Evolutionary conservation across 2,329 filamentous ascomycete genomes (phyloP), one percentile per base, ranked within the genome.

Genomic region (Pseudogymnoascus sp.): DNA sequence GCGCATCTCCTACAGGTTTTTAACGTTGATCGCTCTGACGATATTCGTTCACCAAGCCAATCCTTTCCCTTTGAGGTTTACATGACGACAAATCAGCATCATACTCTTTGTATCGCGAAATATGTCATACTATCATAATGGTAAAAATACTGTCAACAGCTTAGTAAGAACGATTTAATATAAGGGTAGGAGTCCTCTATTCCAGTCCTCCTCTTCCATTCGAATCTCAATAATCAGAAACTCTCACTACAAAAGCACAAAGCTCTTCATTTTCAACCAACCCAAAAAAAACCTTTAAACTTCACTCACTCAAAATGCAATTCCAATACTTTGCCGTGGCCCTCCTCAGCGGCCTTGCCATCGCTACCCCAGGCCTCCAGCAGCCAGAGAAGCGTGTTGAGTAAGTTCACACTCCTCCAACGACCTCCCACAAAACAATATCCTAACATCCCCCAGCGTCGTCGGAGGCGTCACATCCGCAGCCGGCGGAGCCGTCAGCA

Each of bases 41-140:
- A 50, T 50, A 12, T 50, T 30, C 43, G 43, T 30, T 32, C 43
- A 50, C 43, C 9, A 30, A 30, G 25, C 1, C 1, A 30, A 50
- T 50, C 22, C 8, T 50, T 50, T 3, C 43, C 43, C 43, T 18
- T 30, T 18, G 28, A n/a, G 25, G 43, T 25, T 6, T 50, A 11
- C 43, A 50, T 50, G 43, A 50, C 43, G 43, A 50, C 43, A 50
- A 50, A 50, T 30, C 43, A 30, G 8, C 25, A 30, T 50, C 43
- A 50, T 50, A 30, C 43, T 30, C 25, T 12, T 50, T 50, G 43
- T 50, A 50, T 11, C 43, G 16, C 30, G 25, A 50, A 18, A 18
- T 50, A 50, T 50, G 43, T 50, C 43, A 50, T 50, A 50, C n/a
- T 28, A 50, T 50, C 43, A 50, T 50, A 50, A 50, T 50, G 43